Conservation (phyloP, 768 basidiomycete genomes). For the Tulasnella sp. region DNA sequence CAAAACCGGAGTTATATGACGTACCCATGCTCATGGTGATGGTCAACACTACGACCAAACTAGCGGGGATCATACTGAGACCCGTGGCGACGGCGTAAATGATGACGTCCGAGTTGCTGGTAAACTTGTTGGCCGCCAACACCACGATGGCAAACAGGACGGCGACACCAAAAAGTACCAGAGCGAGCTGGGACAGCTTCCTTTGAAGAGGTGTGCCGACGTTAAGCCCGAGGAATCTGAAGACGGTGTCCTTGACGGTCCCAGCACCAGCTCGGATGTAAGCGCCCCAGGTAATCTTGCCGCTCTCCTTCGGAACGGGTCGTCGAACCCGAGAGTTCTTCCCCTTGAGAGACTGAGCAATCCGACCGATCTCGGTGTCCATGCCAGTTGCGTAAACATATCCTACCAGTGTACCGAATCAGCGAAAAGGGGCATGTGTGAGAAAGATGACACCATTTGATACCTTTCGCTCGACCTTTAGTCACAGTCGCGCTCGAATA, state of each 20-base stretch:
- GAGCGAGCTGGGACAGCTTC: conserved; percentile 40
- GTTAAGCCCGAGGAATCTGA: conserved; percentile 49
- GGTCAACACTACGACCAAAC: conserved; percentile 51
- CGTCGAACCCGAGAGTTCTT: conserved; percentile 39
- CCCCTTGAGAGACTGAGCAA: conserved; percentile 46
- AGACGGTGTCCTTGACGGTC: conserved; percentile 46
- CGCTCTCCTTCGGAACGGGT: conserved; percentile 39
- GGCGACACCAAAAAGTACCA: conserved; percentile 38
- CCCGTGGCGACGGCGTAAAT: conserved; percentile 39
- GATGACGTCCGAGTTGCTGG: conserved; percentile 38
- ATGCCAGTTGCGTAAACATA: conserved; percentile 49
- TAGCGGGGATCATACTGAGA: conserved; percentile 39
- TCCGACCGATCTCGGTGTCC: conserved; percentile 41
- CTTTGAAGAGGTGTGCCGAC: conserved; percentile 39
- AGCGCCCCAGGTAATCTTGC: conserved; percentile 40
- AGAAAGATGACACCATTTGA: too few relatives aligned
- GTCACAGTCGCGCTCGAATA: conserved; percentile 50
- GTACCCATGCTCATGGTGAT: conserved; percentile 48
- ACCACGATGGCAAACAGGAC: conserved; percentile 39
- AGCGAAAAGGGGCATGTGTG: too few relatives aligned
- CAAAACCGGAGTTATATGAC: not conserved
- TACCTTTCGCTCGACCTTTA: conserved; percentile 48
- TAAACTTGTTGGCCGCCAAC: conserved; percentile 39
- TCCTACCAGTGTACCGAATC: not conserved
- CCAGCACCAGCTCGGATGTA: conserved; percentile 51